Evolutionary conservation across 179 eudicot species (phyloP).

Genomic region (Spinacia oleracea): DNA sequence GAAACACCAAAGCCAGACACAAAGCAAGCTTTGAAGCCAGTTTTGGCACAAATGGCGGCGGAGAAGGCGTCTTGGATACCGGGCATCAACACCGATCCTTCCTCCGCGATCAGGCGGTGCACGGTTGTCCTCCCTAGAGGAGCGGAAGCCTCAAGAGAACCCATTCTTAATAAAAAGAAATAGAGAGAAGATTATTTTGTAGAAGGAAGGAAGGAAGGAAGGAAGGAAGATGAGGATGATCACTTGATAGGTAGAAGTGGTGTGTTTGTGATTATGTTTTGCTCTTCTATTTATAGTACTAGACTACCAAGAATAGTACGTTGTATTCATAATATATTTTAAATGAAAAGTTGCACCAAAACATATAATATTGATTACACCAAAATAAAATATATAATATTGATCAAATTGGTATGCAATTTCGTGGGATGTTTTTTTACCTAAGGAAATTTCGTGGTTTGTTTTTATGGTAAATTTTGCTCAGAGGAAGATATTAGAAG

Average conservation of each 20-base stretch:
- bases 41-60: constrained; percentile 39
- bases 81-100: constrained; percentile 34
- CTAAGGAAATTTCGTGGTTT: constrained; percentile 11
- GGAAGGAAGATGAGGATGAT: constrained; percentile 1
- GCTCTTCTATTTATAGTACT: neutral
- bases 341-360: neutral
- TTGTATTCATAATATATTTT: neutral
- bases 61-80: constrained; percentile 45
- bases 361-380: too few species aligned
- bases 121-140: constrained; percentile 23
- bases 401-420: neutral
- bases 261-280: neutral
- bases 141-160: constrained; percentile 8
- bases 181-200: neutral
- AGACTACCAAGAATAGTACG: neutral
- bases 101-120: constrained; percentile 40
- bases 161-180: constrained; percentile 1
- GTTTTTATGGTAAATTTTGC: neutral
- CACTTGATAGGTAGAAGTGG: neutral
- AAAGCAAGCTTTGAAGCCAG: constrained; percentile 38
- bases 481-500: neutral
- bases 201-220: neutral
- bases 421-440: neutral
- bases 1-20: constrained; percentile 41
- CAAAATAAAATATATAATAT: too few species aligned